Conservation (phyloP, 805 yeast genomes). For the Suhomyces kilbournensis region DNA sequence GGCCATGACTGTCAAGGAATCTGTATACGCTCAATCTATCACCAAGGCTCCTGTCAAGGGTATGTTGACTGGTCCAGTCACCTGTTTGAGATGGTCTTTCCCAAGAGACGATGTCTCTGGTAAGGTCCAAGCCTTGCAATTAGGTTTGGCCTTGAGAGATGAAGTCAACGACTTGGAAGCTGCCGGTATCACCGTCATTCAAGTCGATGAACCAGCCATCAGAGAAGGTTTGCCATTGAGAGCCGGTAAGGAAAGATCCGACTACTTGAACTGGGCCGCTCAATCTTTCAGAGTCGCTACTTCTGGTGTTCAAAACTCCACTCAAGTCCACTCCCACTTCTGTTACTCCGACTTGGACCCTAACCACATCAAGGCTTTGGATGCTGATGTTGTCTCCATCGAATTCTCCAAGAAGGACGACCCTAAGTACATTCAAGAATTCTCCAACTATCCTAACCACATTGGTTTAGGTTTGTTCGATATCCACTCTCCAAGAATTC, state of each 20-base stretch:
- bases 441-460: conserved; percentile 98
- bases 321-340: conserved; percentile 99
- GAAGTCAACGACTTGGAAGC: conserved; percentile 98
- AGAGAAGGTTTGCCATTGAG: conserved; percentile 99
- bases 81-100: conserved; percentile 99
- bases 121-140: conserved; percentile 92
- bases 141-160: conserved; percentile 96
- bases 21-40: conserved; percentile 97
- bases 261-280: conserved; percentile 98
- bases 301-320: conserved; percentile 90
- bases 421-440: conserved; percentile 96
- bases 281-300: conserved; percentile 99
- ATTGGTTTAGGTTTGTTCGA: conserved; percentile 99
- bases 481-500: conserved; percentile 99
- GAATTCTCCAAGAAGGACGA: conserved; percentile 99
- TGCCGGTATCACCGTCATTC: conserved; percentile 97
- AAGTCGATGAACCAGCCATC: conserved; percentile 99
- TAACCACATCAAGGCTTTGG: conserved; percentile 98
- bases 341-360: conserved; percentile 99
- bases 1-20: conserved; percentile 98
- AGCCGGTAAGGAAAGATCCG: conserved; percentile 95
- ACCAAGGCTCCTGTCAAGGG: conserved; percentile 97
- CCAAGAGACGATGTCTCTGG: conserved; percentile 98
- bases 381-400: conserved; percentile 98
- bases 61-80: conserved; percentile 99